Base-by-base conservation (phyloP, 441 rosid genomes). In the Viola pubescens region DNA sequence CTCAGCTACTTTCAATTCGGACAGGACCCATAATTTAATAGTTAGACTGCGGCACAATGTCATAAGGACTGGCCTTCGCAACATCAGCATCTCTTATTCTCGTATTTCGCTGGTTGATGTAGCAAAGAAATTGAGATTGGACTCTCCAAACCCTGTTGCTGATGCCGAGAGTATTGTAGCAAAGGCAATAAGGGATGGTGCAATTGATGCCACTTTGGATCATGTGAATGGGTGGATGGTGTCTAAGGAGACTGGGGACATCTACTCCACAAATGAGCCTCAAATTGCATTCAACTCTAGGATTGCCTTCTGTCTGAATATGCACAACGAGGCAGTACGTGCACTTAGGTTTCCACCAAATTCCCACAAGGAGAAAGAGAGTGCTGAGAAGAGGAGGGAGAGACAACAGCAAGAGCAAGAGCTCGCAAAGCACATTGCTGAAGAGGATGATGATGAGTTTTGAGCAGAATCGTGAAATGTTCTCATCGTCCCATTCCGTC, bases 361-460 rank as follows among this genome's bases (percentile, higher is more conserved):
- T 65, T 79, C 92, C 37, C 92, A 85, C 79, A 81, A 79, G 76
- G 92, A 85, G 77, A 85, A 81, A 61, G 92, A 83, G 70, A 77
- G 87, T 49, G 85, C 86, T 4, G 92, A 85, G 71, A 85, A 85
- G 75, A 85, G 88, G 75, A 79, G 92, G 49, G 89, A 85, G 74
- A 79, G 92, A 70, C 87, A 81, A 51, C 88, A 83, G 67, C 86
- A 85, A 59, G 92, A 83, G 63, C 88, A 85, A 65, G 89, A 85
- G 66, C 87, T 85, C 49, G 92, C 89, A 4, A 81, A 83, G 74
- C 89, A 85, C 72, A 85, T 85, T 46, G 89, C 92, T 0, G 92
- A 85, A 77, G 92, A 85, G 61, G 92, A 85, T 13, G 92, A 85
- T 7, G 92, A 86, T n/a, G 92, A 83, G 41, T 83, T 86, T 53